phyloP scores from a whole-genome alignment of 2,329 filamentous ascomycete species.

The Colletotrichum endophyticum region DNA sequence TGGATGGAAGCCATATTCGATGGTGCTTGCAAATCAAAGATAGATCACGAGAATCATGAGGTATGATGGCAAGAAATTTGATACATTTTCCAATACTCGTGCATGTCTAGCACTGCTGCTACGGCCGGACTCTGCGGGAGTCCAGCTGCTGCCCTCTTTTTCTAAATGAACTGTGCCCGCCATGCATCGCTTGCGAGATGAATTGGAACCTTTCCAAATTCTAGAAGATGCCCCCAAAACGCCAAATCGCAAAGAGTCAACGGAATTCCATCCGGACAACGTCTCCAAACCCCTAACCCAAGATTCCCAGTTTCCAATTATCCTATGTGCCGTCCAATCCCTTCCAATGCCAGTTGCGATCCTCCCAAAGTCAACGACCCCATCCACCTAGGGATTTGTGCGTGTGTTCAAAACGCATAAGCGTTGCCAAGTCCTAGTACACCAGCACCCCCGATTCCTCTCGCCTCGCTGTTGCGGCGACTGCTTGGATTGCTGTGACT shows the following conservation, averaged over 20 bases:
- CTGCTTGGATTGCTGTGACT: background rate
- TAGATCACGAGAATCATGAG: background rate
- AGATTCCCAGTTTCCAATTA: background rate
- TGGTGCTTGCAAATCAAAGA: background rate
- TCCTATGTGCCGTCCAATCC: background rate
- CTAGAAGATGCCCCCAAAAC: background rate
- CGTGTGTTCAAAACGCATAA: background rate
- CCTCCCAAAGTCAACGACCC: background rate
- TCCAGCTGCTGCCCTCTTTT: background rate
- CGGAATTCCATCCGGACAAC: background rate
- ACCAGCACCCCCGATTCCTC: constrained; percentile 6
- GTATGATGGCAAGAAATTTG: background rate
- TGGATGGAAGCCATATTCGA: background rate
- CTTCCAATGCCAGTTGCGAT: background rate
- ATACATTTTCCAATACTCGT: background rate
- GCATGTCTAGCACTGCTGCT: background rate
- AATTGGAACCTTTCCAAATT: background rate
- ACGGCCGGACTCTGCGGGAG: background rate
- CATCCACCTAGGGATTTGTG: background rate
- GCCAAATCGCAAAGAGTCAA: background rate
- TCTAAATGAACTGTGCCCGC: background rate
- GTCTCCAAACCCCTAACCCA: background rate
- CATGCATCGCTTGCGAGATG: constrained; percentile 2
- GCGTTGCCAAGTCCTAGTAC: constrained; percentile 7
- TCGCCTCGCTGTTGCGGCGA: constrained; percentile 1